Evolutionary conservation across 441 rosid genomes (phyloP), one percentile per base, ranked within the genome.

Genomic region (Erodium moschatum): DNA sequence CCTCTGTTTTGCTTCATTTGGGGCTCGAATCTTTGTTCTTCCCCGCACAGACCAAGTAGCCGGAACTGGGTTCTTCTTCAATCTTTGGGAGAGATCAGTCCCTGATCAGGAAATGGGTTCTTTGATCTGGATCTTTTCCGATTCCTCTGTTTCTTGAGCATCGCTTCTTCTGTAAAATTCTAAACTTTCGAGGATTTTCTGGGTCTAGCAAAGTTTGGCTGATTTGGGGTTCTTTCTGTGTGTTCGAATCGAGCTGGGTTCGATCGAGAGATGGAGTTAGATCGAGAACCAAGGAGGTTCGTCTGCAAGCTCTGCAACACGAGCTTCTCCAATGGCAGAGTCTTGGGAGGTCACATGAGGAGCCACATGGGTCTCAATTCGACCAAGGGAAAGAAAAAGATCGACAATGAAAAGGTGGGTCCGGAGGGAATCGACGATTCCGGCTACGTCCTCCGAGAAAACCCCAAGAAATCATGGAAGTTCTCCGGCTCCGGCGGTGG

Each of bases 381-480:
- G 21, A 69, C 2, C 66, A 56, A 76, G 63, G 78, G 69, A 65
- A 71, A 54, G 69, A 66, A 0, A n/a, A 71, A 5, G 27, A 21
- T 72, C 67, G 72, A 52, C 42, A 75, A 46, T 7, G 69, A 16
- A 54, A 60, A 66, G 6, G 4, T 33, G 38, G 38, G 38, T 33
- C 4, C 38, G 38, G 38, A 33, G 5, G 38, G 38, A 3, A 33
- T 1, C 16, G 67, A 18, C 19, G 33, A 27, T 58, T 21, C 33
- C 33, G 66, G 79, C 74, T 87, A 89, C 72, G 81, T 70, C 38
- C 82, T 89, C 24, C 82, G 92, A 78, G 84, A 83, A 67, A 84
- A 88, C 60, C 92, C 91, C 56, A 90, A 85, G 80, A 89, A 87
- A 79, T 83, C 91, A 66, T 80, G 82, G 80, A 85, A 81, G 77